These are phyloP conservation scores for Xylaria digitata DNA, from an alignment of 2,329 filamentous ascomycete species.

Conservation along the genomic window DNA sequence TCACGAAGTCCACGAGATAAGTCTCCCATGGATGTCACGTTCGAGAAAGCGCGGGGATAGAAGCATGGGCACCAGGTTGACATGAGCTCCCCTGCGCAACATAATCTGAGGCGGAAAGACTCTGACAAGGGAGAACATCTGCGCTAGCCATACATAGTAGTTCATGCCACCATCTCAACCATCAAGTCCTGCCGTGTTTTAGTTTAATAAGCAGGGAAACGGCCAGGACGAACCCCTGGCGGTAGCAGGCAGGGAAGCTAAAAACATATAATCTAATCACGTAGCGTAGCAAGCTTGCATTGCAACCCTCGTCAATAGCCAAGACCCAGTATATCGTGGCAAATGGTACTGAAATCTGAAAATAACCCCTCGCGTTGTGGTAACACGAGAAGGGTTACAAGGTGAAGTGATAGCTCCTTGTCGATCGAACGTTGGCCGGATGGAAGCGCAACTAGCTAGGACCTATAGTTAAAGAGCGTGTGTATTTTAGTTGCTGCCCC, in stretches of 20 bases:
- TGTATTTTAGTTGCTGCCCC: conserved; percentile 2
- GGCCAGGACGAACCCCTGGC: neutral
- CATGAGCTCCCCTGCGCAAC: neutral
- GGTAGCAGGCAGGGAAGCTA: neutral
- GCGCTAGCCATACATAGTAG: neutral
- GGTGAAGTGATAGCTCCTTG: neutral
- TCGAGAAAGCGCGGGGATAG: neutral
- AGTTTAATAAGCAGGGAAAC: neutral
- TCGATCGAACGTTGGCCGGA: neutral
- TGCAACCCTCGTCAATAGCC: neutral
- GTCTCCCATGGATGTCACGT: neutral
- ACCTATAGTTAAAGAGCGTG: neutral
- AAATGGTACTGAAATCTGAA: neutral
- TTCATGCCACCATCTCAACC: neutral
- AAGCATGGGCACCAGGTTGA: neutral
- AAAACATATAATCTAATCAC: neutral
- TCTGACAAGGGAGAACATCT: too few relatives aligned
- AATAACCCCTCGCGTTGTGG: neutral
- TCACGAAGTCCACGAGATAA: neutral
- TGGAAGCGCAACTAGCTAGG: neutral
- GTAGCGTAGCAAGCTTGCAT: neutral
- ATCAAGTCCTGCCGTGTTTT: neutral
- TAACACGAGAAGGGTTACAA: conserved; percentile 3
- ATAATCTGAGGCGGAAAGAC: neutral
- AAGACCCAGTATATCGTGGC: neutral